Evolutionary conservation across 257 asterid species (phyloP).

Genomic region (Solanum bulbocastanum): DNA sequence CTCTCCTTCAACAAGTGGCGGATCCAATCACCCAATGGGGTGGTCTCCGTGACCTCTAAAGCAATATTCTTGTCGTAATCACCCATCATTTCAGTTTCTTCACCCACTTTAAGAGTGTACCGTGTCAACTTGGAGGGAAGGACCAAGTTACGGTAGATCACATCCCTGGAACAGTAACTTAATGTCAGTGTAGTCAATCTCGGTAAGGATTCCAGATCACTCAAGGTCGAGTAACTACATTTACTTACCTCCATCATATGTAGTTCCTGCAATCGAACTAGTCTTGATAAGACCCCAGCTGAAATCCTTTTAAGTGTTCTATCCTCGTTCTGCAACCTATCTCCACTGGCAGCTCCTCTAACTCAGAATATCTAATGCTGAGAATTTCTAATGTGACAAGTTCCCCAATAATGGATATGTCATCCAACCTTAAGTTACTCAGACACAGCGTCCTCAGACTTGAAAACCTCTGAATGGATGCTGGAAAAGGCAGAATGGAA

Average conservation of each 20-base stretch:
- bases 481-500: background rate
- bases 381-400: background rate
- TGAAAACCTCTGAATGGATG: background rate
- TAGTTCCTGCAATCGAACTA: slow-evolving; percentile 1
- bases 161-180: background rate
- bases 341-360: background rate
- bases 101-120: background rate
- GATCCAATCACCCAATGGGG: background rate
- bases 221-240: background rate
- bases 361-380: background rate
- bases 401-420: background rate
- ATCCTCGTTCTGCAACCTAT: background rate
- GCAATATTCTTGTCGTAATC: background rate
- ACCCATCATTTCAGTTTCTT: accelerated
- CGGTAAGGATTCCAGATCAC: background rate
- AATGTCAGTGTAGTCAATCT: background rate
- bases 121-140: background rate
- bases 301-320: background rate
- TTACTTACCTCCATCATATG: background rate
- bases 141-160: background rate
- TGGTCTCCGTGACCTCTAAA: background rate
- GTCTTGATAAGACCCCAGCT: background rate
- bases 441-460: background rate
- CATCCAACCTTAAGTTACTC: background rate
- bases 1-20: background rate